Evolutionary conservation across 306 rosid genomes (phyloP), one percentile per base, ranked within the genome.

Genomic region (Fagus sylvatica): DNA sequence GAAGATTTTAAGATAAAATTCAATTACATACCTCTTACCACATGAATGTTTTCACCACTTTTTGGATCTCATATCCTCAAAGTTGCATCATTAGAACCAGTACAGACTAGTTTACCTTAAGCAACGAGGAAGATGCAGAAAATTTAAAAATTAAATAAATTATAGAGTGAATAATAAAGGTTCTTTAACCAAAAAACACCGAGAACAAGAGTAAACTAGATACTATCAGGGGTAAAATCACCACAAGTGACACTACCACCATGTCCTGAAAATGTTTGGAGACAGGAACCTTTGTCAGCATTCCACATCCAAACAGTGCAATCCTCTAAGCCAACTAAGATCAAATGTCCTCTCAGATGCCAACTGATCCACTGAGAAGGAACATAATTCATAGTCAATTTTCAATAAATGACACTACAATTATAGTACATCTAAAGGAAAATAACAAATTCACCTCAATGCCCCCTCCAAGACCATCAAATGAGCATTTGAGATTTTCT

Each of bases 181-280:
- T n/a, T 62, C 43, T 40, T 9, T 6, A 61, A 41, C 41, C 66
- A 16, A 55, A 74, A 68, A 64, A 33, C 59, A 73, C 64, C 65
- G 41, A 75, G 79, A 65, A 46, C 71, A 84, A 83, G 81, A 81
- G 79, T 16, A 40, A n/a, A 73, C 59, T 57, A 1, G 73, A 59
- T 91, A 93, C 98, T 98, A 91, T 95, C 96, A 10, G 94, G 99
- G 71, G 99, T 95, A 84, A 95, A 95, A 79, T 93, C 96, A 72
- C 99, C 98, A 67, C 98, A 95, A 32, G 90, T 89, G 76, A 95
- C 99, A 39, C 84, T 87, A n/a, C 83, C 69, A 34, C 87, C 92
- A 73, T 95, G 99, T 72, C 99, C 99, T 43, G 85, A 56, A 87
- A 91, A 93, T 72, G 83, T 80, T 59, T 87, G 85, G 74, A 87